phyloP scores from a whole-genome alignment of 2,329 filamentous ascomycete species.

The Hymenoscyphus repandus region DNA sequence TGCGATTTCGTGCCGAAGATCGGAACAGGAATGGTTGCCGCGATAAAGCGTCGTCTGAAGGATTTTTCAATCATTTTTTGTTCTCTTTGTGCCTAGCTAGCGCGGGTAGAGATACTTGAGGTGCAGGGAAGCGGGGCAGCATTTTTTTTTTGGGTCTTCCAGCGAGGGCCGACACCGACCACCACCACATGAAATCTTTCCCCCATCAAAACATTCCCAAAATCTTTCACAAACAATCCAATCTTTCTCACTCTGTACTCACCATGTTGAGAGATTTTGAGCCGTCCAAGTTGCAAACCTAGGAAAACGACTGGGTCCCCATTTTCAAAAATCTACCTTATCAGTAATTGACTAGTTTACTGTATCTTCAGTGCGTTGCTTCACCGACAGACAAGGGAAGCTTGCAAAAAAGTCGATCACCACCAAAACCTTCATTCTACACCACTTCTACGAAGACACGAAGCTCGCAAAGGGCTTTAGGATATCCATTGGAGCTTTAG shows the following conservation, averaged over 20 bases:
- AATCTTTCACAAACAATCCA: background rate
- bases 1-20: constrained; percentile 1
- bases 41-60: background rate
- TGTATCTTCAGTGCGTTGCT: background rate
- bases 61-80: background rate
- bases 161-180: background rate
- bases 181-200: background rate
- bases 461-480: constrained; percentile 4
- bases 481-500: constrained; percentile 13
- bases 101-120: too few relatives aligned
- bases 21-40: constrained; percentile 7
- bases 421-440: constrained; percentile 2
- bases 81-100: background rate
- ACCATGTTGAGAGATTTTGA: constrained; percentile 18
- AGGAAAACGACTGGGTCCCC: constrained; percentile 22
- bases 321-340: constrained; percentile 26
- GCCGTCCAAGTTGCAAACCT: constrained; percentile 15
- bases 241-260: background rate
- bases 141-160: too few relatives aligned
- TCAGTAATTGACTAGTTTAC: constrained; percentile 6
- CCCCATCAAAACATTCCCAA: background rate
- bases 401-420: constrained; percentile 1
- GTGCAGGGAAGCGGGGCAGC: too few relatives aligned
- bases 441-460: background rate
- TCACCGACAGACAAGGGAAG: constrained; percentile 9